Evolutionary conservation across 2,329 filamentous ascomycete species (phyloP).

Genomic region (Fusarium vanettenii): DNA sequence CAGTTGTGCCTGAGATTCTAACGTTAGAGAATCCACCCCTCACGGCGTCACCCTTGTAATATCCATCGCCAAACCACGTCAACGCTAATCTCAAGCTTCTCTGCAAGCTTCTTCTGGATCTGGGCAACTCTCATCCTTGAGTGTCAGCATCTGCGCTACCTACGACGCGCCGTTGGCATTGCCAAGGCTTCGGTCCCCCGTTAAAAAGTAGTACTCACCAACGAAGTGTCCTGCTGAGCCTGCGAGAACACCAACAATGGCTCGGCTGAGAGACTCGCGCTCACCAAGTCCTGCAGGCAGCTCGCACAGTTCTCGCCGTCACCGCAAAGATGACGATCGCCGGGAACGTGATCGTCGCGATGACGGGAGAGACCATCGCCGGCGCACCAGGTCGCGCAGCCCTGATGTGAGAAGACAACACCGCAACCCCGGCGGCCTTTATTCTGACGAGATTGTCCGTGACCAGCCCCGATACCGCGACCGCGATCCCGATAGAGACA

Average conservation of each 20-base stretch:
- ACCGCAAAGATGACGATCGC: conserved; percentile 70
- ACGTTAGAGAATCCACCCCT: conserved; percentile 3
- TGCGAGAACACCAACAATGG: conserved; percentile 61
- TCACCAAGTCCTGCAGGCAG: conserved; percentile 96
- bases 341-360: conserved; percentile 64
- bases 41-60: conserved; percentile 21
- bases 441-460: conserved; percentile 53
- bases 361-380: conserved; percentile 62
- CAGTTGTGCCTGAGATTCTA: conserved; percentile 16
- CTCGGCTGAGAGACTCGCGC: conserved; percentile 77
- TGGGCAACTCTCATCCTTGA: not conserved
- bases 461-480: conserved; percentile 70
- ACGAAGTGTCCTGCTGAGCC: conserved; percentile 55
- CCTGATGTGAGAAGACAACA: conserved; percentile 65
- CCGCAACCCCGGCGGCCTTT: conserved; percentile 34
- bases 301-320: conserved; percentile 78
- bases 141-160: conserved; percentile 11
- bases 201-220: conserved; percentile 54
- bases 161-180: conserved; percentile 30
- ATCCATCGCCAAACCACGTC: conserved; percentile 6
- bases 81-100: conserved; percentile 3
- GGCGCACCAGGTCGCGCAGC: conserved; percentile 71
- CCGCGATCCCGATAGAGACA: conserved; percentile 60
- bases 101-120: not conserved
- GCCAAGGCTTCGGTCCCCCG: conserved; percentile 32